Evolutionary conservation across 2,329 filamentous ascomycete species (phyloP), one percentile per base, ranked within the genome.

Genomic region (Curvularia sp.): DNA sequence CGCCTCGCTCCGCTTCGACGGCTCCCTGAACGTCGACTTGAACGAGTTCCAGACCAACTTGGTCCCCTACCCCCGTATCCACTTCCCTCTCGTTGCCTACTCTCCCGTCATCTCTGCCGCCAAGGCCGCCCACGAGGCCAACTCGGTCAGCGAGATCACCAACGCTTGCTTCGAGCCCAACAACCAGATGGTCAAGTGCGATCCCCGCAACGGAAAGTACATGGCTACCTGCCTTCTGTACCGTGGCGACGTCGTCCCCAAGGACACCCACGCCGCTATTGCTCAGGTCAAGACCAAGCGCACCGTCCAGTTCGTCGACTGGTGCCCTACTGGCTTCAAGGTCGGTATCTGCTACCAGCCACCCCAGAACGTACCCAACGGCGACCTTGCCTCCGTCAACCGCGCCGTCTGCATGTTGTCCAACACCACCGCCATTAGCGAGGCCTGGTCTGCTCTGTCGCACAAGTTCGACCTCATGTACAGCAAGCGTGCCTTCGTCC

Each of bases 41-140:
- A 97, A 97, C 86, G 94, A 99, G 86, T 99, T 99, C 91, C 94
- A 99, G 88, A 99, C 94, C 83, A 90, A 90, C 82, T 75, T 91
- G 79, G 88, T 90, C 53, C 88, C 88, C 28, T 90, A 89, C 78
- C 88, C 88, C 35, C 87, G 88, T 77, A 90, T 91, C 66, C 88
- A 90, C 82, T 91, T 89, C 78, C 88, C 88, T 52, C 80, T 90
- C 47, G 89, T 90, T 80, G 88, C 86, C 81, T 90, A 90, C 74
- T 87, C 88, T 10, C 88, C 88, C 31, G 88, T 91, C 68, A 83
- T 90, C 64, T 90, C 88, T 22, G 86, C 87, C 58, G 83, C 85
- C 82, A 91, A 91, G 85, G 92, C 89, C 78, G 86, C 88, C 48
- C 91, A 95, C 75, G 91, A 95, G 86, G 89, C 93, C 85, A 96